Evolutionary conservation across 1,139 yeast genomes (phyloP).

Genomic region (Taphrina communis): DNA sequence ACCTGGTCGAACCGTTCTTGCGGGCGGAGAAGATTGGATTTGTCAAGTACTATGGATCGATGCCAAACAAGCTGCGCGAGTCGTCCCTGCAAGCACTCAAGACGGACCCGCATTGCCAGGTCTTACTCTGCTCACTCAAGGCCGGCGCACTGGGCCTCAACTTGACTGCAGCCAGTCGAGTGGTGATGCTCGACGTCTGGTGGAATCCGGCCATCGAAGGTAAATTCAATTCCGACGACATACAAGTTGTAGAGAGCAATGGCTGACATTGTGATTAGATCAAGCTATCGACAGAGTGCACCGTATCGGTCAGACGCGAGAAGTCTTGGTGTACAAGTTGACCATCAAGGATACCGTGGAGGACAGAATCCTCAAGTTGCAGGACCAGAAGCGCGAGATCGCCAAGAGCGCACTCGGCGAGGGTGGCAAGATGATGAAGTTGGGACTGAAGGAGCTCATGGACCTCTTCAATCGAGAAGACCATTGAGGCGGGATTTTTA

Average conservation of each 20-base stretch:
- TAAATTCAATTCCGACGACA: background rate
- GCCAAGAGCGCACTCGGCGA: slow-evolving; percentile 60
- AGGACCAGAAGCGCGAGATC: slow-evolving; percentile 58
- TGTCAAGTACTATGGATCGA: slow-evolving; percentile 54
- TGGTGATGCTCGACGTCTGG: slow-evolving; percentile 66
- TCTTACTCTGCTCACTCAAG: slow-evolving; percentile 62
- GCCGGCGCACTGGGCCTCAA: slow-evolving; percentile 67
- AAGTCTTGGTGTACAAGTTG: slow-evolving; percentile 61
- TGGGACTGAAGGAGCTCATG: slow-evolving; percentile 40
- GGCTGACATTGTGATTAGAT: slow-evolving; percentile 48
- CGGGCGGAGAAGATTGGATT: slow-evolving; percentile 58
- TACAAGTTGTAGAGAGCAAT: no score
- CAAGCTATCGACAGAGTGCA: slow-evolving; percentile 70
- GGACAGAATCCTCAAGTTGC: slow-evolving; percentile 58
- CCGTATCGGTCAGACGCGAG: slow-evolving; percentile 63
- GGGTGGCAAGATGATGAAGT: slow-evolving; percentile 35
- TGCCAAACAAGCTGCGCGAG: slow-evolving; percentile 43
- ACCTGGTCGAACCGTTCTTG: slow-evolving; percentile 67
- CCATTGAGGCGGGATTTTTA: background rate
- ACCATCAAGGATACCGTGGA: slow-evolving; percentile 59
- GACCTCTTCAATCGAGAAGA: slow-evolving; percentile 36
- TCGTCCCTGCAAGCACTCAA: slow-evolving; percentile 33
- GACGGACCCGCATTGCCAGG: slow-evolving; percentile 53
- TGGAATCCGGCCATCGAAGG: slow-evolving; percentile 62
- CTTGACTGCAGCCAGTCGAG: slow-evolving; percentile 63